Percentiles rank a stretch among this genome's conserved stretches.
Evolutionary conservation across 108 stramenopile species (phyloP).

Genomic region (Skeletonema marinoi): DNA sequence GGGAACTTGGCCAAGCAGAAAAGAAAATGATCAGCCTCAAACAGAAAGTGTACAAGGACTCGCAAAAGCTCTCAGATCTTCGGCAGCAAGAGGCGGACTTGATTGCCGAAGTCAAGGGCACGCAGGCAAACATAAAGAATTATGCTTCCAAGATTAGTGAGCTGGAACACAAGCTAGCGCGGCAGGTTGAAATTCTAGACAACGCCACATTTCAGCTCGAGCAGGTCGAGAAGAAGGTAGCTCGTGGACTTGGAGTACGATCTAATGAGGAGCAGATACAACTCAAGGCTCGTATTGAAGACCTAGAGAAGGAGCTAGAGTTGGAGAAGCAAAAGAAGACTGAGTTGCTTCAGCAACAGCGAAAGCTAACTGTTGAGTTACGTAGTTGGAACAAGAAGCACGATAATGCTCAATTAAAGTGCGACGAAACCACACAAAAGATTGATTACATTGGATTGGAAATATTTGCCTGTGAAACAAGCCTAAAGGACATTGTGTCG

Average conservation of each 20-base stretch:
- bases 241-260: constrained; percentile 81
- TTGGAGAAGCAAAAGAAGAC: constrained; percentile 50
- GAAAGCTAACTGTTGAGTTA: constrained; percentile 68
- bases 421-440: constrained; percentile 29
- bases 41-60: constrained; percentile 64
- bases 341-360: constrained; percentile 58
- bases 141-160: constrained; percentile 55
- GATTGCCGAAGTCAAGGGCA: constrained; percentile 69
- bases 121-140: constrained; percentile 61
- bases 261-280: constrained; percentile 77
- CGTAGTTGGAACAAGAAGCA: constrained; percentile 43
- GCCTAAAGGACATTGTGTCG: constrained; percentile 38
- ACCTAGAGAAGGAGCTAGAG: constrained; percentile 60
- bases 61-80: constrained; percentile 57
- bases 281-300: constrained; percentile 59
- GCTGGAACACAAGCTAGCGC: constrained; percentile 60
- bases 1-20: constrained; percentile 55
- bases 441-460: constrained; percentile 68
- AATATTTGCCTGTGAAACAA: constrained; percentile 63
- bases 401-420: constrained; percentile 30
- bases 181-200: constrained; percentile 84
- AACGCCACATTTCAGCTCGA: constrained; percentile 88
- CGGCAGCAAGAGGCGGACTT: constrained; percentile 69
- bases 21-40: constrained; percentile 48
- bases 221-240: constrained; percentile 83